Evolutionary conservation across 169 alveolate genomes (phyloP), one percentile per base, ranked within the genome.

Genomic region (Plasmodium knowlesi): DNA sequence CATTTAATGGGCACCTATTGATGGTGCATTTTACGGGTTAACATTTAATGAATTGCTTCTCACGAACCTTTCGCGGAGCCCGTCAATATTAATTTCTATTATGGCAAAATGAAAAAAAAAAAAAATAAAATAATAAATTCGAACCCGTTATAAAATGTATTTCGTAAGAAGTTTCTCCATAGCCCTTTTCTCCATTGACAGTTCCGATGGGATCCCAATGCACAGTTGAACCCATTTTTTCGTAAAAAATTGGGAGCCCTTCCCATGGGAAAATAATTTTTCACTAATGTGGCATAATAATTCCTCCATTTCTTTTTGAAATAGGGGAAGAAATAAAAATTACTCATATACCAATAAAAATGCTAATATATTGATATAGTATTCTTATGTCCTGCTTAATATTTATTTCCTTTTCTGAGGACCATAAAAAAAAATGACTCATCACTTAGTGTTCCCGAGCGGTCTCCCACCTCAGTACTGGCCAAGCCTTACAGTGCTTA

Each of bases 391-490:
- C 3, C 53, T 43, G 53, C 53, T 43, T 43, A 9, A 9, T 10
- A n/a, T n/a, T n/a, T n/a, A n/a, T n/a, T n/a, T n/a, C n/a, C n/a
- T 43, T 43, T 43, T 43, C 53, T 8, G 16, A 16, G 0, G 53
- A 8, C 53, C 53, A 12, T 9, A 9, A 12, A 43, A 9, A 43
- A 43, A 85, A 89, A 89, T 89, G 94, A 89, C 94, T 89, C 94
- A 89, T 89, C 94, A 89, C 94, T 50, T 79, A 32, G 90, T 79
- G 94, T 96, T 97, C 98, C 97, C 98, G 96, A 96, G 98, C 97
- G 98, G 98, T 97, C 98, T 96, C 98, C 98, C 98, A 97, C 98
- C 98, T 96, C 97, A 97, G 97, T 97, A 97, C 98, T 97, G 94
- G 95, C 97, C 97, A 46, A 93, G 97, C 98, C 98, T 97, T 94